A percentile compares a stretch with the other conserved stretches of the same genome.
Evolutionary conservation across 805 yeast species (phyloP).

Genomic region (Kluyveromyces nonfermentans): DNA sequence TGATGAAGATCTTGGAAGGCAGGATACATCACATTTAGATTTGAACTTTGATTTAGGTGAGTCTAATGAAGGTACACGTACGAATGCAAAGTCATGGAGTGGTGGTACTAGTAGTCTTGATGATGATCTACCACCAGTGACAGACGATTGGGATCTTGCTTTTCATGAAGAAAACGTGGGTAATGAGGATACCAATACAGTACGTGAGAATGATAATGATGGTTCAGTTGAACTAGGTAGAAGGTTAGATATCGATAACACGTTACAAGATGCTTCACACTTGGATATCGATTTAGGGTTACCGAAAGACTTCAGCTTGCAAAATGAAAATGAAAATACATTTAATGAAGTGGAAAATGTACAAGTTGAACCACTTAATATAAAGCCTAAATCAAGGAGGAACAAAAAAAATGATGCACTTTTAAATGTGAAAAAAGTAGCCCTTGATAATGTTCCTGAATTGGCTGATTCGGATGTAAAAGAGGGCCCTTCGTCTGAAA

Average conservation of each 20-base stretch:
- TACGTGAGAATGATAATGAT: slow-evolving; percentile 32
- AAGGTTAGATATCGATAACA: slow-evolving; percentile 28
- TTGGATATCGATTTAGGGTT: slow-evolving; percentile 46
- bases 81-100: slow-evolving; percentile 14
- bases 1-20: slow-evolving; percentile 10
- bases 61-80: slow-evolving; percentile 6
- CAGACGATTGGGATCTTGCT: slow-evolving; percentile 24
- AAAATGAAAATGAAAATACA: slow-evolving; percentile 22
- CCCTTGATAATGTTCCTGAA: slow-evolving; percentile 15
- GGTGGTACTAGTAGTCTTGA: slow-evolving; percentile 19
- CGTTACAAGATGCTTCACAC: slow-evolving; percentile 29
- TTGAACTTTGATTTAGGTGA: slow-evolving; percentile 29
- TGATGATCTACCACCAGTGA: slow-evolving; percentile 21
- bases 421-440: slow-evolving; percentile 10
- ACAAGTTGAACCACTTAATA: slow-evolving; percentile 18
- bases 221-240: slow-evolving; percentile 63
- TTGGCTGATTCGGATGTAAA: slow-evolving; percentile 11
- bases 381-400: slow-evolving; percentile 9
- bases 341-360: slow-evolving; percentile 25
- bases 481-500: slow-evolving; percentile 3
- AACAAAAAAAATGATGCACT: slow-evolving; percentile 10
- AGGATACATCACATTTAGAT: slow-evolving; percentile 19
- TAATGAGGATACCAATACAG: slow-evolving; percentile 3
- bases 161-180: slow-evolving; percentile 12
- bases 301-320: slow-evolving; percentile 28